Evolutionary conservation across 2,329 filamentous ascomycete species (phyloP).

Genomic region (Diaporthe longicolla): DNA sequence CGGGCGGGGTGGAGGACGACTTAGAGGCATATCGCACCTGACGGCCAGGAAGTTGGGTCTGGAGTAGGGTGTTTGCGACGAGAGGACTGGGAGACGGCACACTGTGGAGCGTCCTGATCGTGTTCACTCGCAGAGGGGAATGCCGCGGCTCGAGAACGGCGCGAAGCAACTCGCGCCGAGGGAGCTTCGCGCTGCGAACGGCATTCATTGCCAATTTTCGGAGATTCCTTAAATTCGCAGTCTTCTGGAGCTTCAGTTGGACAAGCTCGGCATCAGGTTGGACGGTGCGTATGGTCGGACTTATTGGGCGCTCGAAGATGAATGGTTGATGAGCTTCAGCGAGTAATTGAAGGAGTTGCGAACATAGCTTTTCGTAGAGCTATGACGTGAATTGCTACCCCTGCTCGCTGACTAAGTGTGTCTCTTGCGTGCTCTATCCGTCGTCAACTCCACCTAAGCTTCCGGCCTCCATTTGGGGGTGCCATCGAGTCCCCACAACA

Average conservation of each 20-base stretch:
- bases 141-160: constrained; percentile 22
- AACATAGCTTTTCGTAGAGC: constrained; percentile 33
- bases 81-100: background rate
- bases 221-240: background rate
- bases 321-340: background rate
- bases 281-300: background rate
- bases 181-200: constrained; percentile 35
- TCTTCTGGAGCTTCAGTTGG: background rate
- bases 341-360: background rate
- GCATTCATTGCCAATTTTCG: constrained; percentile 28
- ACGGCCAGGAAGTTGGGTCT: background rate
- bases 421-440: background rate
- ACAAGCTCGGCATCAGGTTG: constrained; percentile 1
- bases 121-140: constrained; percentile 2
- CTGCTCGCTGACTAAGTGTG: constrained; percentile 13
- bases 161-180: constrained; percentile 37
- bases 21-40: constrained; percentile 35
- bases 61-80: background rate
- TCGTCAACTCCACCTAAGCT: constrained; percentile 13
- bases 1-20: background rate
- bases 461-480: constrained; percentile 4
- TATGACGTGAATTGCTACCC: constrained; percentile 36
- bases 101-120: background rate
- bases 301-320: constrained; percentile 4
- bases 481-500: constrained; percentile 19